Percentiles rank a stretch among this genome's conserved stretches.
These are phyloP conservation scores for Moniliophthora roreri DNA, from an alignment of 1,284 basidiomycete genomes.

Conservation along the genomic window DNA sequence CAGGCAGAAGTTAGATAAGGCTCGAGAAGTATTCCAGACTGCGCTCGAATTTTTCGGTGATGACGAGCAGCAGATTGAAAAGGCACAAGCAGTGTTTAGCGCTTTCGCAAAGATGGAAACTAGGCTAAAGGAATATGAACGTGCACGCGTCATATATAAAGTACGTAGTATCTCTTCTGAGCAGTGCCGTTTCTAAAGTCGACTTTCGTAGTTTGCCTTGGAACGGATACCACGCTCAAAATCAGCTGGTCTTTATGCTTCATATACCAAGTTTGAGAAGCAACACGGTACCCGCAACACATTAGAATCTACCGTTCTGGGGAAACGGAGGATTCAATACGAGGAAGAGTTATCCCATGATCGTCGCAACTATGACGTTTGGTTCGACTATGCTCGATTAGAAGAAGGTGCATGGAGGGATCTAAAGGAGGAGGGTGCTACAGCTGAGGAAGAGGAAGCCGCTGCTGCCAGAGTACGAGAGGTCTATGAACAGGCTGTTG, in stretches of 20 bases:
- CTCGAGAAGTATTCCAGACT: conserved; percentile 94
- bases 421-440: conserved; percentile 73
- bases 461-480: conserved; percentile 76
- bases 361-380: conserved; percentile 93
- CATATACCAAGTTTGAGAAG: conserved; percentile 98
- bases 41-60: conserved; percentile 98
- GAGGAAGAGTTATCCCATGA: conserved; percentile 92
- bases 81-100: conserved; percentile 94
- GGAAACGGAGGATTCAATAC: conserved; percentile 96
- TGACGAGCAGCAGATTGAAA: conserved; percentile 95
- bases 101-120: conserved; percentile 99
- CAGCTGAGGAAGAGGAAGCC: conserved; percentile 62
- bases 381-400: conserved; percentile 95
- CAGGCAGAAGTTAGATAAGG: conserved; percentile 82
- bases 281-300: conserved; percentile 90
- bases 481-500: conserved; percentile 95
- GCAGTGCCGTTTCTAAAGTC: conserved; percentile 5
- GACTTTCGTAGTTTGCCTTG: conserved; percentile 75
- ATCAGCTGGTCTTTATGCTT: conserved; percentile 80
- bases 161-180: conserved; percentile 34
- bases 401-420: conserved; percentile 88
- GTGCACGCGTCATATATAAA: conserved; percentile 97
- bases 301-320: conserved; percentile 92
- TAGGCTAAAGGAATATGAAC: conserved; percentile 92
- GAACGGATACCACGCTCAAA: conserved; percentile 90